Evolutionary conservation across 2,329 filamentous ascomycete species (phyloP), one percentile per base, ranked within the genome.

Genomic region (Ciborinia camelliae): DNA sequence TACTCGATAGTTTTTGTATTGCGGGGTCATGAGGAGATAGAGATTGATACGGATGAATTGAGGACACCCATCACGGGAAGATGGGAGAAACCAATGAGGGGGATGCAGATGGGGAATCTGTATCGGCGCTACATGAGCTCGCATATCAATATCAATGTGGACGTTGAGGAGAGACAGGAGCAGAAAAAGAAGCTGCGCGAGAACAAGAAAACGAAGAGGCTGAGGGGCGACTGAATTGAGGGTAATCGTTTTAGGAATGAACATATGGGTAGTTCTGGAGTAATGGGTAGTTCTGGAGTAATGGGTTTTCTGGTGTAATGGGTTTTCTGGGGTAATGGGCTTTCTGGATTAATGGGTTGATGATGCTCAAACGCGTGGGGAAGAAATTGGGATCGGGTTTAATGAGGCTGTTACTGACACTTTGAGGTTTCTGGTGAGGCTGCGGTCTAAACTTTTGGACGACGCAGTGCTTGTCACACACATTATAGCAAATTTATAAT

Each of bases 1-100:
- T 71, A 71, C 43, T 73, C 72, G 2, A 68, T 72, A 35, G 71
- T 73, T 14, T 72, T 73, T 58, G 69, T 73, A n/a, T 57, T 72
- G 32, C 62, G 70, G 43, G 71, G 71, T 8, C 70, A 73, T 61
- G 65, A 63, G n/a, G 64, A 69, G 1, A 48, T 71, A 4, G 58
- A 53, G 0, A 64, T 73, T 26, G 55, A 73, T 64, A 73, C 71
- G 3, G 66, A 72, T 51, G 41, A 67, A 30, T 60, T 73, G 32
- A 70, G 68, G 1, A 73, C 70, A 2, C 18, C 37, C 1, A 71
- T 73, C 43, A 73, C 72, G 4, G 72, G 71, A 4, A 15, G 57
- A 20, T 73, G 70, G 50, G 30, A 45, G 1, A 62, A 57, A 8
- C 67, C 69, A 15, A 9, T 72, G 12, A 65, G 58, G 32, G 65